Evolutionary conservation across 2,329 filamentous ascomycete species (phyloP).

Genomic region (Coniochaeta pulveracea): DNA sequence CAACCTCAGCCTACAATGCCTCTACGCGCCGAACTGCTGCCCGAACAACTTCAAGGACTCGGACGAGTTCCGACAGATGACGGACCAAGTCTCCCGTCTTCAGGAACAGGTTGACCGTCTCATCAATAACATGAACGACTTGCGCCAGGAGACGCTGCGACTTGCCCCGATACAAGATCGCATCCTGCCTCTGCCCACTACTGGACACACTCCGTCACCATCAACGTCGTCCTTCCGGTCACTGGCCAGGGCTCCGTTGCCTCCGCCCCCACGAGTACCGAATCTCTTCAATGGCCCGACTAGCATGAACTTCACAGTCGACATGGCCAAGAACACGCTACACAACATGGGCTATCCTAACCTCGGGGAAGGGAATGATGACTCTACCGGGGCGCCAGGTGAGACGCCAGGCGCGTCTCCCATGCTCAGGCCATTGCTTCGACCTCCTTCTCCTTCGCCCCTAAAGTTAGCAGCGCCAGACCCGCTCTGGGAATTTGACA

Average conservation of each 20-base stretch:
- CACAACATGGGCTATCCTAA: conserved; percentile 80
- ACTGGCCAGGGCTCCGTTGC: conserved; percentile 29
- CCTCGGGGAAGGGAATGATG: conserved; percentile 50
- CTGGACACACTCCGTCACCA: conserved; percentile 27
- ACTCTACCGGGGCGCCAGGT: conserved; percentile 32
- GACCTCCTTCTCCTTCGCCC: conserved; percentile 20
- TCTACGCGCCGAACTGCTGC: conserved; percentile 57
- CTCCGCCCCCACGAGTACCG: conserved; percentile 29
- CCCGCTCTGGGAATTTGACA: conserved; percentile 67
- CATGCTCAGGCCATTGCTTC: conserved; percentile 15
- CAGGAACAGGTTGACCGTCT: conserved; percentile 79
- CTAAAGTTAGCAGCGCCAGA: conserved; percentile 34
- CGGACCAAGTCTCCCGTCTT: conserved; percentile 58
- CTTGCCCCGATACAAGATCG: conserved; percentile 32
- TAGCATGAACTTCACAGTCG: conserved; percentile 73
- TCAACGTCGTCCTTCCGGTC: conserved; percentile 30
- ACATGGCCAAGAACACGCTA: conserved; percentile 76
- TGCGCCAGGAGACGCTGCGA: conserved; percentile 45
- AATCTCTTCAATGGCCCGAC: conserved; percentile 74
- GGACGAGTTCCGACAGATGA: conserved; percentile 79
- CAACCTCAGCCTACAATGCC: conserved; percentile 53
- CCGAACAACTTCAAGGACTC: conserved; percentile 81
- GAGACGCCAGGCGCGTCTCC: conserved; percentile 22
- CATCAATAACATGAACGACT: conserved; percentile 56
- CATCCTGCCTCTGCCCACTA: conserved; percentile 21